Percentiles rank a stretch among this genome's conserved stretches.
Conservation (phyloP, 345 rosid species). For the Nephelium lappaceum region DNA sequence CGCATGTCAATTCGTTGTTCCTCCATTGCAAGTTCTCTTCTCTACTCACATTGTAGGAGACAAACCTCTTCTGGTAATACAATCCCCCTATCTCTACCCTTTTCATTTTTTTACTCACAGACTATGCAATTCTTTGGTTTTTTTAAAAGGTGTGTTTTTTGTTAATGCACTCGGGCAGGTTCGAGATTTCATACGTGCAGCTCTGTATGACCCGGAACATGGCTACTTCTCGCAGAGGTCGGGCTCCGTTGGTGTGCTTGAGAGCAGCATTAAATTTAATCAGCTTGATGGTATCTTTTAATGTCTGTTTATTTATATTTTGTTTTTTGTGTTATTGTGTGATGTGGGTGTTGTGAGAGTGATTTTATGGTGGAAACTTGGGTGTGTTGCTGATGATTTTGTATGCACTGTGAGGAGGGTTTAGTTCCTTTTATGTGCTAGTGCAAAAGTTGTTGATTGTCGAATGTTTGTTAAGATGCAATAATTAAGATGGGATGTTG, state of each 20-base stretch:
- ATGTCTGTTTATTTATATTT: not conserved
- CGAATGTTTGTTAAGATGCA: not conserved
- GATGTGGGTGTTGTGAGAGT: not conserved
- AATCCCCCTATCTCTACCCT: not conserved
- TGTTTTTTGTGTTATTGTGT: not conserved
- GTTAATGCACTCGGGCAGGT: conserved; percentile 44
- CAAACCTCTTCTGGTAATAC: conserved; percentile 72
- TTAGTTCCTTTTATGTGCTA: not conserved
- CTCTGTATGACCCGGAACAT: conserved; percentile 72
- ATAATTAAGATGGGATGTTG: not conserved
- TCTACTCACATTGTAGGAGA: conserved; percentile 67
- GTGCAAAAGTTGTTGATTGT: not conserved
- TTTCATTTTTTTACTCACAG: not conserved
- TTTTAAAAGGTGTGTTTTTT: not conserved
- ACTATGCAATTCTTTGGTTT: not conserved
- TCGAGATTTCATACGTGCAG: conserved; percentile 80
- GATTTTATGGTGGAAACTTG: not conserved
- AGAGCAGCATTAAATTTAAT: conserved; percentile 78
- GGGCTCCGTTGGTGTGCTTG: conserved; percentile 79
- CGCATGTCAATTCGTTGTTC: conserved; percentile 31
- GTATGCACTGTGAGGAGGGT: not conserved
- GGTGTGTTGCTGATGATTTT: not conserved
- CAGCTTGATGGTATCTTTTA: conserved; percentile 64
- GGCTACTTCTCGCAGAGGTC: conserved; percentile 90
- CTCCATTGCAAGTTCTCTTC: conserved; percentile 47